These are phyloP conservation scores for Tulasnella sp. DNA, from an alignment of 768 basidiomycete species.

Conservation along the genomic window DNA sequence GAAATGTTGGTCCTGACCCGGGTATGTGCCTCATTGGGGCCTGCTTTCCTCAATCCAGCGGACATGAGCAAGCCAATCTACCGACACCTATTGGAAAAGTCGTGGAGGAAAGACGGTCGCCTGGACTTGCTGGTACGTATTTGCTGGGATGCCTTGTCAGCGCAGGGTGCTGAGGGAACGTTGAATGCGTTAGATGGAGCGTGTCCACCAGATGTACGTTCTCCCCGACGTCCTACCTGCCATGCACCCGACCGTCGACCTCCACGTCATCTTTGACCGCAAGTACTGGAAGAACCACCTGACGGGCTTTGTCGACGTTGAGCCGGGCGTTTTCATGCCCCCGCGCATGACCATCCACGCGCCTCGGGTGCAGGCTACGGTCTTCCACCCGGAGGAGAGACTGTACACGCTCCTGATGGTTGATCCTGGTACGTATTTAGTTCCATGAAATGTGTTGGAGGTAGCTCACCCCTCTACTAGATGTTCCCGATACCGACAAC, in stretches of 20 bases:
- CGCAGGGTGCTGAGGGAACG: neutral
- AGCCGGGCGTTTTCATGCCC: constrained; percentile 69
- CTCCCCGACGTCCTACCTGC: constrained; percentile 82
- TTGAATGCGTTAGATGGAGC: constrained; percentile 73
- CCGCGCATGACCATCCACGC: constrained; percentile 69
- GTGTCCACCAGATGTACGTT: constrained; percentile 87
- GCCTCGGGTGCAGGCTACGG: constrained; percentile 69
- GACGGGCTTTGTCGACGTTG: constrained; percentile 49
- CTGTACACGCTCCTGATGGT: constrained; percentile 88
- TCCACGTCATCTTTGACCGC: constrained; percentile 60
- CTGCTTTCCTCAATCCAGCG: constrained; percentile 28
- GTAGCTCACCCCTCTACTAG: constrained; percentile 46
- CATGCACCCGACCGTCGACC: constrained; percentile 72
- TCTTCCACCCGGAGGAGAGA: constrained; percentile 78
- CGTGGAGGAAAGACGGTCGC: constrained; percentile 82
- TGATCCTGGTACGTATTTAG: constrained; percentile 66
- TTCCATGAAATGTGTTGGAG: constrained; percentile 10
- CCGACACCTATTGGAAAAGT: constrained; percentile 78
- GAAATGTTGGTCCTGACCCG: neutral
- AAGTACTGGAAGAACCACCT: constrained; percentile 42
- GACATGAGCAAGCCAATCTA: constrained; percentile 59
- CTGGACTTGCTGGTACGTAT: constrained; percentile 80
- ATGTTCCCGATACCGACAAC: constrained; percentile 76
- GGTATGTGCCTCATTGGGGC: constrained; percentile 22
- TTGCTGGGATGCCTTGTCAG: neutral